A percentile compares a stretch with the other conserved stretches of the same genome.
phyloP scores from a whole-genome alignment of 2,329 filamentous ascomycete genomes.

The Ceratocystiopsis minuta region DNA sequence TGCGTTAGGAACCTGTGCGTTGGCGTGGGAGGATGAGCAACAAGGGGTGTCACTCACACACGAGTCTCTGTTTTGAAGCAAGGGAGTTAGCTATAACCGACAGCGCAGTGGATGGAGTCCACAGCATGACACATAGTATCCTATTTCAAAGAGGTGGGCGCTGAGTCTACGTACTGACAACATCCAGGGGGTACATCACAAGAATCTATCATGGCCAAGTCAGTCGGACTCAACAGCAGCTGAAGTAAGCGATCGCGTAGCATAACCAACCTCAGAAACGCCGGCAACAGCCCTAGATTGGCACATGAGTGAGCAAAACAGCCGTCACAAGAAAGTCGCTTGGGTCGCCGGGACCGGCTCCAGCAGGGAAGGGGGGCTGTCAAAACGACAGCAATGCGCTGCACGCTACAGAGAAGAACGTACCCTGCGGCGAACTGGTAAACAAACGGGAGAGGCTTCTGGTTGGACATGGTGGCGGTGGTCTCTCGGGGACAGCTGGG shows the following conservation, averaged over 20 bases:
- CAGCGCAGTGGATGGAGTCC: too few species aligned
- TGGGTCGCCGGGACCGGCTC: too few species aligned
- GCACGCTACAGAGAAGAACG: constrained; percentile 3
- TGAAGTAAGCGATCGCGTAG: too few species aligned
- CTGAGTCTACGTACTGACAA: constrained; percentile 90
- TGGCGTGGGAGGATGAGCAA: background rate
- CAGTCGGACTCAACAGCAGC: constrained; percentile 1
- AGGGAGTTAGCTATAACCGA: constrained; percentile 10
- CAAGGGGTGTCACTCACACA: constrained; percentile 5
- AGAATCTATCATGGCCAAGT: constrained; percentile 43
- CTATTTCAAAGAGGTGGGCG: too few species aligned
- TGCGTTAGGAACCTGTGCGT: background rate
- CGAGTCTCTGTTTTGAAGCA: constrained; percentile 8
- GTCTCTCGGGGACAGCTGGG: background rate
- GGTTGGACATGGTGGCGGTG: constrained; percentile 37
- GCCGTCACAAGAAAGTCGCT: too few species aligned
- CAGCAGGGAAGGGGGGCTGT: too few species aligned
- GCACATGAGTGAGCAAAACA: constrained; percentile 12
- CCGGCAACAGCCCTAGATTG: constrained; percentile 67
- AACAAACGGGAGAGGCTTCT: constrained; percentile 70
- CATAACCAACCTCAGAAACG: constrained; percentile 70
- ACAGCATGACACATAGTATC: too few species aligned
- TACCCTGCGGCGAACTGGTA: constrained; percentile 90
- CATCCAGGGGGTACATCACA: constrained; percentile 94
- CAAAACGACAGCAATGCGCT: too few species aligned